Conservation (phyloP, 2,329 filamentous ascomycete genomes). For the Alternaria gaisen region DNA sequence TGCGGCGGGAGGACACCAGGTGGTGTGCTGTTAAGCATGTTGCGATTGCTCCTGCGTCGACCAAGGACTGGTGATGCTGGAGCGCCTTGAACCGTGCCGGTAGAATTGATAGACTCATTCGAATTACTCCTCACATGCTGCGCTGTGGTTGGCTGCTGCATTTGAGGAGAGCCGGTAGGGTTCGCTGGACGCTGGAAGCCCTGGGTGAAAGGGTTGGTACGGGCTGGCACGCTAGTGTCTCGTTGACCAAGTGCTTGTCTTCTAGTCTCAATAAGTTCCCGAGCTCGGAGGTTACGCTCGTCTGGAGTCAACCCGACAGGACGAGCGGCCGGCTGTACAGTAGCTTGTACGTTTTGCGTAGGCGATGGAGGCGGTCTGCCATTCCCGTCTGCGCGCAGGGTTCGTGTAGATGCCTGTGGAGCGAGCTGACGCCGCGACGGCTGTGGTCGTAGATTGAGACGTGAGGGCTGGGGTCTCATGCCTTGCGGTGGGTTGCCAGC, state of each 20-base stretch:
- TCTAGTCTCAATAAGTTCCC: slow-evolving; percentile 49
- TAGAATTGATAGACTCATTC: slow-evolving; percentile 46
- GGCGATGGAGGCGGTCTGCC: slow-evolving; percentile 43
- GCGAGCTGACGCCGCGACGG: slow-evolving; percentile 48
- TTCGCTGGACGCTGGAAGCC: slow-evolving; percentile 42
- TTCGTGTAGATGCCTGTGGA: slow-evolving; percentile 48
- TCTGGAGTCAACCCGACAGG: slow-evolving; percentile 44
- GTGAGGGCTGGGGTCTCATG: slow-evolving; percentile 48
- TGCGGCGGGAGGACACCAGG: slow-evolving; percentile 33
- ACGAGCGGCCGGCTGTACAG: slow-evolving; percentile 30
- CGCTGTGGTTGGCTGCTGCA: slow-evolving; percentile 19
- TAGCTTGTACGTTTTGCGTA: slow-evolving; percentile 23
- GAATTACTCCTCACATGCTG: slow-evolving; percentile 45
- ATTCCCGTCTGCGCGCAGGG: slow-evolving; percentile 46
- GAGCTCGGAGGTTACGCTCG: slow-evolving; percentile 45
- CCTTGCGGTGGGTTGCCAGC: slow-evolving; percentile 31
- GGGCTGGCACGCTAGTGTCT: slow-evolving; percentile 33
- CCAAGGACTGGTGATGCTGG: slow-evolving; percentile 41
- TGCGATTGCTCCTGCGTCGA: slow-evolving; percentile 49
- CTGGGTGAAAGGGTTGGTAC: slow-evolving; percentile 49
- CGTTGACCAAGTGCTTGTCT: slow-evolving; percentile 43
- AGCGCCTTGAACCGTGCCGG: slow-evolving; percentile 36
- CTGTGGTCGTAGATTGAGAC: slow-evolving; percentile 48
- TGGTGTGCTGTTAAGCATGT: slow-evolving; percentile 37
- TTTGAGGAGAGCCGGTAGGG: slow-evolving; percentile 26